phyloP scores from a whole-genome alignment of 2,329 filamentous ascomycete genomes.

The Paraconiothyrium sp. region DNA sequence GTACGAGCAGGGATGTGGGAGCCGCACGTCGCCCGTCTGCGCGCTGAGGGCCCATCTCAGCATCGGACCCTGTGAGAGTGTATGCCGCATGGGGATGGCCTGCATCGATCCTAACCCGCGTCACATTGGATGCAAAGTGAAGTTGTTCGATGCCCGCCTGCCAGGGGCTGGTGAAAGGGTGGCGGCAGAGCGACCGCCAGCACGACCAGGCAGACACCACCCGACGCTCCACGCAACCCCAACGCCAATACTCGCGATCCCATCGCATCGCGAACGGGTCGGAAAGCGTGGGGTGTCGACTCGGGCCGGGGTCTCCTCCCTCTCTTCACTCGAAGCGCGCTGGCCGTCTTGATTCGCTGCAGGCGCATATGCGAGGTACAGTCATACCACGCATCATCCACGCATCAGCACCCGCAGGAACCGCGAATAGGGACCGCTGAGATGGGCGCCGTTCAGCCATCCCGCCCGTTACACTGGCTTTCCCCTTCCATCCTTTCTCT shows the following conservation, averaged over 20 bases:
- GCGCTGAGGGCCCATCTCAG: conserved; percentile 14
- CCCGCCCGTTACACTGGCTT: conserved; percentile 27
- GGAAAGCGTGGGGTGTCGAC: conserved; percentile 25
- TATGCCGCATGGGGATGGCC: not conserved
- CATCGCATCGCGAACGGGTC: conserved; percentile 15
- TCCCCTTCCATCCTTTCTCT: conserved; percentile 17
- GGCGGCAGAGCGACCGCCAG: conserved; percentile 1
- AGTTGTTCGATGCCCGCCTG: too few species aligned
- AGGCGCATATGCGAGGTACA: conserved; percentile 32
- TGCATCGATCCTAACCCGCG: not conserved
- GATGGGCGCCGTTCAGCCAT: conserved; percentile 21
- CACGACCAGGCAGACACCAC: conserved; percentile 9
- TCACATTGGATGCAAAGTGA: not conserved
- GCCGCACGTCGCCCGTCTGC: conserved; percentile 23
- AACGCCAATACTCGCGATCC: conserved; percentile 3
- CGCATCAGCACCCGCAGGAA: conserved; percentile 25
- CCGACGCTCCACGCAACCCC: not conserved
- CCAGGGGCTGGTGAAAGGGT: not conserved
- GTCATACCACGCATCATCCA: conserved; percentile 46
- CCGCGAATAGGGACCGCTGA: conserved; percentile 36
- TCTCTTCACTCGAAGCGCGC: conserved; percentile 21
- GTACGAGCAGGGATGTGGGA: conserved; percentile 29
- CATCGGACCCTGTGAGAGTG: conserved; percentile 12
- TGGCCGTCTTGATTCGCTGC: conserved; percentile 29
- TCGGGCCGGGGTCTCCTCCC: not conserved